Evolutionary conservation across 2,329 filamentous ascomycete species (phyloP).

Genomic region (Apiospora aurea): DNA sequence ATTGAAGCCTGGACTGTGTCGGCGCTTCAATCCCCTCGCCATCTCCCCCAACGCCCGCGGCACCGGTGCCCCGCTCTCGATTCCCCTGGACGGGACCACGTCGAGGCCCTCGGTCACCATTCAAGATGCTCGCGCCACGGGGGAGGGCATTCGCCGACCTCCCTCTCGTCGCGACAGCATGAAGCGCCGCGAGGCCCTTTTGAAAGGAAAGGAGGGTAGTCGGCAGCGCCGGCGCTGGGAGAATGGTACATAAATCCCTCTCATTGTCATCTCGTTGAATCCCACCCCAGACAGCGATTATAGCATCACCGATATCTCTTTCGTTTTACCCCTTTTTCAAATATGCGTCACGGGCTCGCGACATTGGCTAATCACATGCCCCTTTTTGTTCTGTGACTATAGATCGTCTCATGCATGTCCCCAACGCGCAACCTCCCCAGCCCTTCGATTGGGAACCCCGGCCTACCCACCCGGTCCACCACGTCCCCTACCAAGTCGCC

Average conservation of each 20-base stretch:
- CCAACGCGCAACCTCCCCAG: slow-evolving; percentile 82
- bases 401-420: slow-evolving; percentile 89
- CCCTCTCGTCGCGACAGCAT: slow-evolving; percentile 61
- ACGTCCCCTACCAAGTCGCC: slow-evolving; percentile 89
- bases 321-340: background rate
- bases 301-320: slow-evolving; percentile 14
- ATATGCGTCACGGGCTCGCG: background rate
- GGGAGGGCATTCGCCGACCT: slow-evolving; percentile 47
- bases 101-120: slow-evolving; percentile 39
- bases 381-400: slow-evolving; percentile 30
- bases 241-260: slow-evolving; percentile 72
- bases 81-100: slow-evolving; percentile 72
- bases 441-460: slow-evolving; percentile 83
- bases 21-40: slow-evolving; percentile 60
- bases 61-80: slow-evolving; percentile 70
- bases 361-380: slow-evolving; percentile 5
- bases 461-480: slow-evolving; percentile 79
- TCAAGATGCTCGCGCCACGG: slow-evolving; percentile 37
- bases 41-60: slow-evolving; percentile 64
- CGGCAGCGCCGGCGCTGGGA: slow-evolving; percentile 90
- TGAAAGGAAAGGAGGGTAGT: slow-evolving; percentile 91
- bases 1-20: slow-evolving; percentile 73
- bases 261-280: background rate
- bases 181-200: slow-evolving; percentile 72
- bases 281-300: slow-evolving; percentile 9